A percentile compares a stretch with the other conserved stretches of the same genome.
Conservation (phyloP, 2,329 filamentous ascomycete genomes). For the Ceratocystiopsis brevicomis region DNA sequence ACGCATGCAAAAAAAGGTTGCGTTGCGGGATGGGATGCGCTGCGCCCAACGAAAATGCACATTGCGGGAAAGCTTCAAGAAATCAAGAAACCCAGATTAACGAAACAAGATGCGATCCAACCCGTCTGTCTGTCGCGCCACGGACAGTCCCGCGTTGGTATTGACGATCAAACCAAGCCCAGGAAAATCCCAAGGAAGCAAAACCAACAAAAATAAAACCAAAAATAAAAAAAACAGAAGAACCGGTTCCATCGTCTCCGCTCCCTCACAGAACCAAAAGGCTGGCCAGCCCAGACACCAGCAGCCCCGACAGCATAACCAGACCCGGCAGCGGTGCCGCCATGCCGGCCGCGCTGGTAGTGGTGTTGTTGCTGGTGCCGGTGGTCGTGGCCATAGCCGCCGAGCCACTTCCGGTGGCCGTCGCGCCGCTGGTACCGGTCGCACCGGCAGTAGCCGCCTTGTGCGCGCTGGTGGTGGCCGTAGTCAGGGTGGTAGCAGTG, state of each 20-base stretch:
- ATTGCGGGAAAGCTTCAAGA: too few relatives aligned
- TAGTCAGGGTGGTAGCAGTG: not conserved
- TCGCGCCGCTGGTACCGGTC: not conserved
- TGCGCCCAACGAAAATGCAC: too few relatives aligned
- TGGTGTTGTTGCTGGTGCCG: not conserved
- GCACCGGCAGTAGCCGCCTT: not conserved
- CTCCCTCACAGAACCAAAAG: slow-evolving; percentile 1
- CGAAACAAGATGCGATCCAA: too few relatives aligned
- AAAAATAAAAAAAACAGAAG: not conserved
- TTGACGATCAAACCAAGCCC: not conserved
- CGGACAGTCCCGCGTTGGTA: too few relatives aligned
- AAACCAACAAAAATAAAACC: not conserved
- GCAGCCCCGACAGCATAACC: slow-evolving; percentile 1
- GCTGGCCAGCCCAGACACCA: not conserved
- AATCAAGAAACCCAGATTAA: too few relatives aligned
- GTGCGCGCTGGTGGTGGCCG: not conserved
- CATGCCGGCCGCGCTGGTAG: not conserved
- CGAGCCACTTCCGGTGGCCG: not conserved
- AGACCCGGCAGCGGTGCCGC: not conserved
- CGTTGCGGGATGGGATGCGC: too few relatives aligned
- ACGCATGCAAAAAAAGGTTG: too few relatives aligned
- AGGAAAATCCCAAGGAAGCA: not conserved
- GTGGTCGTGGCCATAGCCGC: not conserved
- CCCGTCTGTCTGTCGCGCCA: too few relatives aligned
- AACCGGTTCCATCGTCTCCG: not conserved